Evolutionary conservation across 1,139 yeast species (phyloP).

Genomic region (Yamadazyma mexicana): DNA sequence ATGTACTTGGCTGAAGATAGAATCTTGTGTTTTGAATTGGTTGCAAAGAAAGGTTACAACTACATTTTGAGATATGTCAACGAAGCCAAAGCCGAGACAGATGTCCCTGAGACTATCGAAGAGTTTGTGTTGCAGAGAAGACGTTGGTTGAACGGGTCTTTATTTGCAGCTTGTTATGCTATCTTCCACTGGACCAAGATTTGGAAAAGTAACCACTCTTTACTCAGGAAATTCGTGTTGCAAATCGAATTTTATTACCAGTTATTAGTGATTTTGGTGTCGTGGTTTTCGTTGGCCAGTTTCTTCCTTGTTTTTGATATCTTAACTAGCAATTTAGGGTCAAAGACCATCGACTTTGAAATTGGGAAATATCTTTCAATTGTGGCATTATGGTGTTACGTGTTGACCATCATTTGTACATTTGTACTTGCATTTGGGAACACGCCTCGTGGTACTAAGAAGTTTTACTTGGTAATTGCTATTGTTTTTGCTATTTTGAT

Average conservation of each 20-base stretch:
- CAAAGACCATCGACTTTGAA: constrained; percentile 44
- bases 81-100: constrained; percentile 78
- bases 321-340: constrained; percentile 56
- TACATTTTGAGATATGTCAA: constrained; percentile 74
- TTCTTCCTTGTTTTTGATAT: constrained; percentile 74
- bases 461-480: constrained; percentile 44
- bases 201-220: constrained; percentile 68
- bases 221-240: constrained; percentile 58
- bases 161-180: constrained; percentile 79
- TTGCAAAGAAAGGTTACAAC: constrained; percentile 61
- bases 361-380: constrained; percentile 44
- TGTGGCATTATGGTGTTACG: constrained; percentile 44
- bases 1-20: constrained; percentile 88
- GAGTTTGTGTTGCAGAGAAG: constrained; percentile 78
- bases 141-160: constrained; percentile 84
- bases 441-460: constrained; percentile 48
- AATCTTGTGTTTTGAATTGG: constrained; percentile 77
- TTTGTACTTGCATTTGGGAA: constrained; percentile 51
- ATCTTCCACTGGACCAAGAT: constrained; percentile 69
- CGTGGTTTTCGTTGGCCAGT: constrained; percentile 80
- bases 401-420: constrained; percentile 42
- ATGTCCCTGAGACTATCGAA: constrained; percentile 73
- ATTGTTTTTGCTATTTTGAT: constrained; percentile 44
- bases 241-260: constrained; percentile 75
- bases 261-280: constrained; percentile 60